Percentiles rank a stretch among this genome's conserved stretches.
phyloP scores from a whole-genome alignment of 2,329 filamentous ascomycete species.

The Claviceps fusiformis region DNA sequence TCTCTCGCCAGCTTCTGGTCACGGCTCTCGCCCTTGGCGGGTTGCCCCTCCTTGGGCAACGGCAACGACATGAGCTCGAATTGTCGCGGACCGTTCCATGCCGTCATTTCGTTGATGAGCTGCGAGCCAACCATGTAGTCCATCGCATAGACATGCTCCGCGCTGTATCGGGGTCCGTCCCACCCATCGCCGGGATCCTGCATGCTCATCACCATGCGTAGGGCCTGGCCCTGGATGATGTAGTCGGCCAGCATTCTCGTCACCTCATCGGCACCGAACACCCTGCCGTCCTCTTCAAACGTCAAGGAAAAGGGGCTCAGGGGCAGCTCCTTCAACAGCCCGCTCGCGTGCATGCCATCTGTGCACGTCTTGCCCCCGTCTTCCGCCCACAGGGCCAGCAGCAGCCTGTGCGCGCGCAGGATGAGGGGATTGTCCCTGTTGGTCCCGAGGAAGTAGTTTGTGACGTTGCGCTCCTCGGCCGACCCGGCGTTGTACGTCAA shows the following conservation, averaged over 20 bases:
- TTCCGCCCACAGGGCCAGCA: slow-evolving; percentile 36
- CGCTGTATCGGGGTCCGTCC: slow-evolving; percentile 39
- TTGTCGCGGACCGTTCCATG: slow-evolving; percentile 34
- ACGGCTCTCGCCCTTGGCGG: slow-evolving; percentile 7
- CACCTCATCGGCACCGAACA: slow-evolving; percentile 23
- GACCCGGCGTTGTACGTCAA: slow-evolving; percentile 30
- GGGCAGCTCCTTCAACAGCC: slow-evolving; percentile 31
- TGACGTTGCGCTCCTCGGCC: slow-evolving; percentile 21
- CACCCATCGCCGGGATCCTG: slow-evolving; percentile 35
- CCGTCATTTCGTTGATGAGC: slow-evolving; percentile 37
- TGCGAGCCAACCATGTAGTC: slow-evolving; percentile 37
- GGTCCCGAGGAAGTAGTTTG: slow-evolving; percentile 35
- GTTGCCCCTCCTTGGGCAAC: slow-evolving; percentile 22
- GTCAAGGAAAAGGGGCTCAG: slow-evolving; percentile 17
- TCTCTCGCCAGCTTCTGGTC: slow-evolving; percentile 34
- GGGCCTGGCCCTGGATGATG: slow-evolving; percentile 41
- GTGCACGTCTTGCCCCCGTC: slow-evolving; percentile 31
- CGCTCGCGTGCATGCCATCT: slow-evolving; percentile 34
- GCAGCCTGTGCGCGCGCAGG: slow-evolving; percentile 29
- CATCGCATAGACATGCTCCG: slow-evolving; percentile 33
- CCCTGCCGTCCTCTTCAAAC: slow-evolving; percentile 13
- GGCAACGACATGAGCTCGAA: slow-evolving; percentile 33
- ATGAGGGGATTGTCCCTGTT: slow-evolving; percentile 32
- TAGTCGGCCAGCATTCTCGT: slow-evolving; percentile 38
- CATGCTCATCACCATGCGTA: slow-evolving; percentile 36